phyloP scores from a whole-genome alignment of 305 asterid genomes.

The Fraxinus floribunda region DNA sequence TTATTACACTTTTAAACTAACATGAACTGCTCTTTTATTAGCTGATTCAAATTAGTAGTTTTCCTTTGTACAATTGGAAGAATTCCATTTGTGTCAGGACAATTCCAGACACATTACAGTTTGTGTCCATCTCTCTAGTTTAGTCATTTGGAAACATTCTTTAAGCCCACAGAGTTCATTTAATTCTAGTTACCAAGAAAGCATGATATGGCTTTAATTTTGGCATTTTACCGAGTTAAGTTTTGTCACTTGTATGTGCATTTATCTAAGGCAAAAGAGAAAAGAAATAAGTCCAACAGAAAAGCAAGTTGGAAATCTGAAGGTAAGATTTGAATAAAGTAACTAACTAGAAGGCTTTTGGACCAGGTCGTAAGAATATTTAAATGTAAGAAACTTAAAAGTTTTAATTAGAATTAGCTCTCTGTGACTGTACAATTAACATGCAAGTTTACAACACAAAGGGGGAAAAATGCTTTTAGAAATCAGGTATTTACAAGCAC shows the following conservation, averaged over 20 bases:
- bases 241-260: background rate
- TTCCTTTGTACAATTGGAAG: background rate
- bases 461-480: background rate
- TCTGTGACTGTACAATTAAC: background rate
- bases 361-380: background rate
- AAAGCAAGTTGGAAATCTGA: background rate
- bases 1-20: background rate
- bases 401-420: background rate
- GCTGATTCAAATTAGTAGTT: background rate
- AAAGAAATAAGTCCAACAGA: background rate
- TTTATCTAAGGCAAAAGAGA: background rate
- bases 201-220: background rate
- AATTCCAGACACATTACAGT: background rate
- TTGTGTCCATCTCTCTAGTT: background rate
- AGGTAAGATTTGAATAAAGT: background rate
- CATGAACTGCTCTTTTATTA: background rate
- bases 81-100: background rate
- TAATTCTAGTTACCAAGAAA: constrained; percentile 2
- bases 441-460: background rate
- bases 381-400: background rate
- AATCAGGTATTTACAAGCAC: background rate
- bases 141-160: background rate
- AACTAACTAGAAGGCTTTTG: background rate
- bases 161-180: background rate
- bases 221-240: background rate